These are phyloP conservation scores for Collybiopsis luxurians DNA, from an alignment of 768 basidiomycete species.

Conservation along the genomic window DNA sequence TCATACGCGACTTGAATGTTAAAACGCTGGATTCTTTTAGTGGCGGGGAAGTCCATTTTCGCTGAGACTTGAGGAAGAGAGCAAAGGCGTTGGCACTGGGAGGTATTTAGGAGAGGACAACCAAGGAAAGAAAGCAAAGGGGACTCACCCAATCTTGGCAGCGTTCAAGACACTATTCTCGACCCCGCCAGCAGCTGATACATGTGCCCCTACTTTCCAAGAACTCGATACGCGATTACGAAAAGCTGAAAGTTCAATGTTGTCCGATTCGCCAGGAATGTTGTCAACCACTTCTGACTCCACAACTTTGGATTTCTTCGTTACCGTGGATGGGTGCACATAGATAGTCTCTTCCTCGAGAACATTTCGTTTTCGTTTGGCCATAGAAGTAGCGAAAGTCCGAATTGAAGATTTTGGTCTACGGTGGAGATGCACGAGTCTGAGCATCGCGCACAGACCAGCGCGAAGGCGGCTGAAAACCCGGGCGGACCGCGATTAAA, in stretches of 20 bases:
- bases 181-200: slow-evolving; percentile 78
- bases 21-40: slow-evolving; percentile 50
- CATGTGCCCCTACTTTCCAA: slow-evolving; percentile 84
- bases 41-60: slow-evolving; percentile 72
- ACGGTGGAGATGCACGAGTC: neutral
- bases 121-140: neutral
- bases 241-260: neutral
- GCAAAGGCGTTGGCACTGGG: slow-evolving; percentile 79
- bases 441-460: neutral
- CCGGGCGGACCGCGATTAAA: too few relatives aligned
- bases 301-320: neutral
- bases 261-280: neutral
- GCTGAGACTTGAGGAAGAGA: slow-evolving; percentile 80
- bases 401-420: neutral
- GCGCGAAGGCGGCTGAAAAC: too few relatives aligned
- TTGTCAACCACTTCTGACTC: neutral
- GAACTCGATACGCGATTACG: slow-evolving; percentile 27
- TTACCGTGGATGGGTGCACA: neutral
- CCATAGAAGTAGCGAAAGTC: neutral
- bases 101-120: neutral
- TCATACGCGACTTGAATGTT: slow-evolving; percentile 60
- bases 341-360: neutral
- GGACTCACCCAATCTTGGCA: slow-evolving; percentile 60
- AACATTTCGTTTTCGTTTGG: neutral
- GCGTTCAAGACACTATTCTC: slow-evolving; percentile 74